These are phyloP conservation scores for Wickerhamia fluorescens DNA, from an alignment of 805 yeast species.

Conservation along the genomic window DNA sequence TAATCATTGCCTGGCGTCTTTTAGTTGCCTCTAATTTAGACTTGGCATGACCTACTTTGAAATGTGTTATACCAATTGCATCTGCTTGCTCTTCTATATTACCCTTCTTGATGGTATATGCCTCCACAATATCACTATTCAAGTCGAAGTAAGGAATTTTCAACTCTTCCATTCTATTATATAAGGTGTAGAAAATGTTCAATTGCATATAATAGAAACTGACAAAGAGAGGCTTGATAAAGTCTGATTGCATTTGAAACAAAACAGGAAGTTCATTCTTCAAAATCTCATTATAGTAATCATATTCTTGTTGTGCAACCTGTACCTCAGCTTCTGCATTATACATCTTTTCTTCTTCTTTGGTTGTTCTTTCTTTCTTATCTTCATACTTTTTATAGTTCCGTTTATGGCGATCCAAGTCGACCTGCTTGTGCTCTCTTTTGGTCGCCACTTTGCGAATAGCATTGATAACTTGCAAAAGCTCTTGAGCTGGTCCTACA, in stretches of 20 bases:
- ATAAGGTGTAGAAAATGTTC: constrained; percentile 90
- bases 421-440: constrained; percentile 92
- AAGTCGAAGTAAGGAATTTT: constrained; percentile 95
- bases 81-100: constrained; percentile 86
- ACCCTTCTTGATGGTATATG: constrained; percentile 77
- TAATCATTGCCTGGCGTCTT: constrained; percentile 54
- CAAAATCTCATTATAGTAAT: constrained; percentile 91
- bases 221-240: constrained; percentile 89
- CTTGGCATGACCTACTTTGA: constrained; percentile 84
- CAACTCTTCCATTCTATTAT: constrained; percentile 88
- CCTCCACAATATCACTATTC: constrained; percentile 73
- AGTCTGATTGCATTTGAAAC: constrained; percentile 83
- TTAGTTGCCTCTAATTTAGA: constrained; percentile 76
- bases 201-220: constrained; percentile 96
- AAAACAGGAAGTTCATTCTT: constrained; percentile 83
- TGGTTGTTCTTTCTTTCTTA: constrained; percentile 76
- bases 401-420: constrained; percentile 78
- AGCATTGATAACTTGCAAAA: constrained; percentile 70
- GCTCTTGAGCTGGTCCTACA: constrained; percentile 86
- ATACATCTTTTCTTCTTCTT: constrained; percentile 88
- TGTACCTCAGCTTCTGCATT: constrained; percentile 83
- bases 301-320: constrained; percentile 91
- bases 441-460: constrained; percentile 93
- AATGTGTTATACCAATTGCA: constrained; percentile 82
- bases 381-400: constrained; percentile 65